A percentile compares a stretch with the other conserved stretches of the same genome.
Evolutionary conservation across 768 basidiomycete genomes (phyloP).

Genomic region (Pleurotus pulmonarius): DNA sequence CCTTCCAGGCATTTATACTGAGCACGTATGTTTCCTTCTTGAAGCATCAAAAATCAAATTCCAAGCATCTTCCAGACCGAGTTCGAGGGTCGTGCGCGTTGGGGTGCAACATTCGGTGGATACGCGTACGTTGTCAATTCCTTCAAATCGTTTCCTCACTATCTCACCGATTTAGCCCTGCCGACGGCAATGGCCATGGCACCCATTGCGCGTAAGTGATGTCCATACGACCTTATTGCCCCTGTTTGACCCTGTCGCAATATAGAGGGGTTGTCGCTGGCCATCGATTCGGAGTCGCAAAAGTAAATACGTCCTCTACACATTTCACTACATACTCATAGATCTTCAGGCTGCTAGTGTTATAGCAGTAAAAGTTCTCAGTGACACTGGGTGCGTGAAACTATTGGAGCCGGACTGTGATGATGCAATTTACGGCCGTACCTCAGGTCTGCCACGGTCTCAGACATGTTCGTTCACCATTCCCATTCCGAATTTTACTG

Average conservation of each 20-base stretch:
- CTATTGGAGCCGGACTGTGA: not conserved
- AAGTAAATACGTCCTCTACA: not conserved
- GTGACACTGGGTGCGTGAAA: constrained; percentile 24
- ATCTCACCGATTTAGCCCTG: too few species aligned
- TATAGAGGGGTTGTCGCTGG: constrained; percentile 33
- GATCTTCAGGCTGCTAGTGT: constrained; percentile 17
- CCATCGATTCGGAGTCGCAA: constrained; percentile 29
- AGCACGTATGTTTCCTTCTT: constrained; percentile 16
- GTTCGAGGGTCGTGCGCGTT: constrained; percentile 39
- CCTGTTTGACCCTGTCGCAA: not conserved
- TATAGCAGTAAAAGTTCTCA: constrained; percentile 40
- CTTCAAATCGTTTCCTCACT: too few species aligned
- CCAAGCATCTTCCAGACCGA: constrained; percentile 17
- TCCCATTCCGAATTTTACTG: too few species aligned
- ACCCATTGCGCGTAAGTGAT: constrained; percentile 31
- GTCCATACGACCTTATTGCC: not conserved
- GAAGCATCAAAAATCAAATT: not conserved
- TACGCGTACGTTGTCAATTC: constrained; percentile 9
- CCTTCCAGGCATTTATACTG: constrained; percentile 19
- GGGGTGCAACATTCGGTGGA: constrained; percentile 34
- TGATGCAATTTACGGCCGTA: too few species aligned
- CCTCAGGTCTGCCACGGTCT: constrained; percentile 11
- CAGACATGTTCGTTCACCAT: constrained; percentile 27
- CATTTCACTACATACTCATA: too few species aligned
- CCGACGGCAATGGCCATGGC: constrained; percentile 40